Percentiles rank a stretch among this genome's conserved stretches.
These are phyloP conservation scores for Moricandia arvensis DNA, from an alignment of 345 rosid species.

Conservation along the genomic window DNA sequence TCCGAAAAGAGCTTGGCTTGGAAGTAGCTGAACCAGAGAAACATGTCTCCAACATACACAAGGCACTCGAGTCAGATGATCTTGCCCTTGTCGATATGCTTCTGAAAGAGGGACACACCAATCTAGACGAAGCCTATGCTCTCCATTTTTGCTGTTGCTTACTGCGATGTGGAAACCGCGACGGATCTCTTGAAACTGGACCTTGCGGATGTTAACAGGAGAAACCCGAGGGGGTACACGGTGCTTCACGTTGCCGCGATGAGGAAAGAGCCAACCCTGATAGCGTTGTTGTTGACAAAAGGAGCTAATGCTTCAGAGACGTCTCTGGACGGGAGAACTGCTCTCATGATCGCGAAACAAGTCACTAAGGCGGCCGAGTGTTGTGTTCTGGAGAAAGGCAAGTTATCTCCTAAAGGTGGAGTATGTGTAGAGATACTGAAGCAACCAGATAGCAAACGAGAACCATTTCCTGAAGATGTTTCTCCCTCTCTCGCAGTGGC, in stretches of 20 bases:
- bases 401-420: slow-evolving; percentile 50
- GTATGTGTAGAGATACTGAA: slow-evolving; percentile 74
- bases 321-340: slow-evolving; percentile 68
- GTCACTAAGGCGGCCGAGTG: slow-evolving; percentile 61
- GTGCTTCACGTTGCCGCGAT: slow-evolving; percentile 84
- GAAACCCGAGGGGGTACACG: slow-evolving; percentile 65
- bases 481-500: slow-evolving; percentile 62
- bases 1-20: slow-evolving; percentile 45
- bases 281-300: slow-evolving; percentile 59
- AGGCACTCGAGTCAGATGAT: slow-evolving; percentile 85
- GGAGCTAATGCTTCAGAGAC: slow-evolving; percentile 66
- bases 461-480: slow-evolving; percentile 55
- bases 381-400: slow-evolving; percentile 45
- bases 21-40: slow-evolving; percentile 43
- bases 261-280: slow-evolving; percentile 71
- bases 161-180: slow-evolving; percentile 73
- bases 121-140: slow-evolving; percentile 66
- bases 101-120: slow-evolving; percentile 58
- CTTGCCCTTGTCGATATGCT: slow-evolving; percentile 66
- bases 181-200: slow-evolving; percentile 60
- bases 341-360: slow-evolving; percentile 65
- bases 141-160: slow-evolving; percentile 88
- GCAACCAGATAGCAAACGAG: slow-evolving; percentile 56
- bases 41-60: slow-evolving; percentile 59
- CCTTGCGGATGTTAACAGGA: slow-evolving; percentile 64